Base-by-base conservation (phyloP, 1,139 yeast species). In the Magnusiomyces magnusii region DNA sequence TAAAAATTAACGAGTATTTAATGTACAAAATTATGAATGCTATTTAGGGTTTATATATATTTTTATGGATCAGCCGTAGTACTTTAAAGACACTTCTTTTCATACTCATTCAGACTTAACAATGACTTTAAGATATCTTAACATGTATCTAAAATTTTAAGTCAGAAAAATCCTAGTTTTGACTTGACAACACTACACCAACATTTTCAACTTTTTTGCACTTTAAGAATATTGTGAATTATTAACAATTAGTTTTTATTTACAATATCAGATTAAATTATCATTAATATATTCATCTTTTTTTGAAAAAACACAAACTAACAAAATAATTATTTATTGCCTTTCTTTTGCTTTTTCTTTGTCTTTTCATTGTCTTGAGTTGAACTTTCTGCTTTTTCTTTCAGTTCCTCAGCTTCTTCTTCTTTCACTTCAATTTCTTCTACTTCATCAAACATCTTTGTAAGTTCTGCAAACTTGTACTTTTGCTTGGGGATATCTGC, bases 51-150 rank as follows among this genome's bases (percentile, higher is more conserved):
- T 15, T 17, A 17, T 39, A 39, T 39, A 19, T 9, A 39, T 13
- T 13, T 7, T 7, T 31, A 31, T 7, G 13, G 13, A 31, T 13
- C 36, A 31, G 36, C 36, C 36, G 36, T 31, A 31, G 7, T 7
- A 7, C 7, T 13, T 7, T 7, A 13, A 31, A 31, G 36, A 13
- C n/a, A n/a, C n/a, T n/a, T n/a, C n/a, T n/a, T n/a, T n/a, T n/a
- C n/a, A n/a, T n/a, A n/a, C n/a, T n/a, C n/a, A n/a, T 31, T 31
- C 13, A 13, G 7, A 13, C 36, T 31, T 31, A 31, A 31, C 36
- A 31, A 31, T 76, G 1, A 86, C 73, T 64, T 83, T 84, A 2
- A 95, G 91, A 69, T 89, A 91, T 65, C 99, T 78, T 13, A 31
- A 31, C 36, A 31, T 7, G n/a, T n/a, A n/a, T n/a, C n/a, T n/a